Percentiles rank a stretch among this genome's conserved stretches.
Evolutionary conservation across 2,329 filamentous ascomycete genomes (phyloP).

Genomic region (Diplodia seriata): DNA sequence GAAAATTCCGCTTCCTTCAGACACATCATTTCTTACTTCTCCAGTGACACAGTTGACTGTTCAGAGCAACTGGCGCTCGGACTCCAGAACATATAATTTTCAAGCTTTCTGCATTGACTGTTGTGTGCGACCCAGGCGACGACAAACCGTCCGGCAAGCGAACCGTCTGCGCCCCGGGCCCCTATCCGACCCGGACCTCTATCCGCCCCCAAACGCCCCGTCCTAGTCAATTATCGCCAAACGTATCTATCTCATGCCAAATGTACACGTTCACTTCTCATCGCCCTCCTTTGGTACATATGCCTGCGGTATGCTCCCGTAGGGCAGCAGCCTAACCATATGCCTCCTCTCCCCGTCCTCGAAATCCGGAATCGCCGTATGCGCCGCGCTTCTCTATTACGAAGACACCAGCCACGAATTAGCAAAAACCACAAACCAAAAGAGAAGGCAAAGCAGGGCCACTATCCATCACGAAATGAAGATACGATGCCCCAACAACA

Average conservation of each 20-base stretch:
- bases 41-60: neutral
- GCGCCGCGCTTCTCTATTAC: conserved; percentile 17
- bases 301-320: conserved; percentile 17
- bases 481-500: neutral
- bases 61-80: neutral
- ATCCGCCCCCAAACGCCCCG: neutral
- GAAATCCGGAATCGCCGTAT: conserved; percentile 27
- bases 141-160: no score
- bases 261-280: neutral
- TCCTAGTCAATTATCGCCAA: neutral
- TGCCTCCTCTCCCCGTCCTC: conserved; percentile 22
- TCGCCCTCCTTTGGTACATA: neutral
- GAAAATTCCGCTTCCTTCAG: conserved; percentile 3
- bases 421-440: neutral
- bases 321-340: conserved; percentile 21
- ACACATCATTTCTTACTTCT: neutral
- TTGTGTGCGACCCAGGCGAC: conserved; percentile 14
- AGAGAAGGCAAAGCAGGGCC: no score
- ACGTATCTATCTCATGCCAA: no score
- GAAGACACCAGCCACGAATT: no score
- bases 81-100: neutral
- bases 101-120: conserved; percentile 1
- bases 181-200: conserved; percentile 2
- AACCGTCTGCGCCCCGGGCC: neutral
- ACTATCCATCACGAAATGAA: neutral